Evolutionary conservation across 805 yeast species (phyloP), one percentile per base, ranked within the genome.

Genomic region (Metschnikowia hibisci): DNA sequence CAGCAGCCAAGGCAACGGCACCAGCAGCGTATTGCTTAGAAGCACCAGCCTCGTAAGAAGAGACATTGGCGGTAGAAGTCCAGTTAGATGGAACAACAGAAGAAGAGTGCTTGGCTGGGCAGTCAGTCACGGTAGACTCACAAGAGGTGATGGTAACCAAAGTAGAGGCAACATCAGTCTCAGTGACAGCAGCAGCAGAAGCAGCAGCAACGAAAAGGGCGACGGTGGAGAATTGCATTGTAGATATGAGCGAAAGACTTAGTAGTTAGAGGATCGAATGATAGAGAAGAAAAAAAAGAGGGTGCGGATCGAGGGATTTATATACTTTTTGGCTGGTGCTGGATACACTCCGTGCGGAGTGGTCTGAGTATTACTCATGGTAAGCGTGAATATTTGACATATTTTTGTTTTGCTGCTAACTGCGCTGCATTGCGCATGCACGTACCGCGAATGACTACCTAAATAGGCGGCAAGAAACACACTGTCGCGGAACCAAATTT

Each of bases 91-190:
- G 44, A 41, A 49, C 47, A 33, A 44, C 51, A 31, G 58, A 22
- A 10, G 46, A 36, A 20, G 44, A 16, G 43, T 47, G 44, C 32
- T 41, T 45, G 46, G 63, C 65, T 61, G 78, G 79, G 66, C 81
- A 76, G 69, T 66, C 56, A 51, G 78, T 73, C 58, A 73, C 76
- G 41, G 57, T 55, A 15, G 68, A 52, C 39, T 51, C 75, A 63
- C 77, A 74, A 45, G 69, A 62, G 53, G 74, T 67, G 70, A 73
- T 61, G 61, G 80, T 72, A 47, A 62, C 76, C 57, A 71, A 60
- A 52, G 70, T 65, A 50, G 70, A 59, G 41, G 41, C 39, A 22
- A 32, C 28, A 42, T 41, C 47, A 39, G 53, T 46, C 41, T 42
- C 39, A 35, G 62, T 56, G 50, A 70, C 56, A 44, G 62, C 58